These are phyloP conservation scores for Apiotrichum porosum DNA, from an alignment of 1,284 basidiomycete species.

Conservation along the genomic window DNA sequence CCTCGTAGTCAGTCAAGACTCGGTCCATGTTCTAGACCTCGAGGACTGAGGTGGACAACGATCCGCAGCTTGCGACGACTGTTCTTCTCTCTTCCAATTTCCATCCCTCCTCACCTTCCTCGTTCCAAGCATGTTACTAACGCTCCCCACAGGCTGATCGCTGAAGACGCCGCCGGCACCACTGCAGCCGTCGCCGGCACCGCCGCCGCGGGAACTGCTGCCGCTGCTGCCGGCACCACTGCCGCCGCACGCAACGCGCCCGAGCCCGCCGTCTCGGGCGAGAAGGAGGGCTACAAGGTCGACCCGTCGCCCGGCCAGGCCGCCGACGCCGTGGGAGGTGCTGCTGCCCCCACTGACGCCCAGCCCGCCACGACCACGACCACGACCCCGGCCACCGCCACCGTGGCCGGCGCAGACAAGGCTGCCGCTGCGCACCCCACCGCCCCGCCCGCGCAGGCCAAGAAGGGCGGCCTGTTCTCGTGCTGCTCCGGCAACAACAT, in stretches of 20 bases:
- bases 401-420: slow-evolving; percentile 7
- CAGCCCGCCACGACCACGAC: slow-evolving; percentile 3
- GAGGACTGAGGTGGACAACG: no score
- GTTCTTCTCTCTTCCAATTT: no score
- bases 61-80: no score
- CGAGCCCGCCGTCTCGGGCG: neutral
- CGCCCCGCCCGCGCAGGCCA: slow-evolving; percentile 19
- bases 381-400: slow-evolving; percentile 2
- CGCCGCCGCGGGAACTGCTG: neutral
- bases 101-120: no score
- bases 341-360: slow-evolving; percentile 4
- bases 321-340: neutral
- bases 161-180: slow-evolving; percentile 1
- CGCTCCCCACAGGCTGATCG: neutral
- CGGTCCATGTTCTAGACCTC: no score
- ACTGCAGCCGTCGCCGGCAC: neutral
- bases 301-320: neutral
- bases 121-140: no score
- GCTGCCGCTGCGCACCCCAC: slow-evolving; percentile 2
- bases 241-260: neutral
- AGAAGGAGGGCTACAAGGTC: neutral
- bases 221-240: neutral
- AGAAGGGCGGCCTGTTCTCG: slow-evolving; percentile 38
- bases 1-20: no score
- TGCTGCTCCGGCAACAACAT: slow-evolving; percentile 35